A percentile compares a stretch with the other conserved stretches of the same genome.
Evolutionary conservation across 2,329 filamentous ascomycete genomes (phyloP).

Genomic region (Colletotrichum eleusines): DNA sequence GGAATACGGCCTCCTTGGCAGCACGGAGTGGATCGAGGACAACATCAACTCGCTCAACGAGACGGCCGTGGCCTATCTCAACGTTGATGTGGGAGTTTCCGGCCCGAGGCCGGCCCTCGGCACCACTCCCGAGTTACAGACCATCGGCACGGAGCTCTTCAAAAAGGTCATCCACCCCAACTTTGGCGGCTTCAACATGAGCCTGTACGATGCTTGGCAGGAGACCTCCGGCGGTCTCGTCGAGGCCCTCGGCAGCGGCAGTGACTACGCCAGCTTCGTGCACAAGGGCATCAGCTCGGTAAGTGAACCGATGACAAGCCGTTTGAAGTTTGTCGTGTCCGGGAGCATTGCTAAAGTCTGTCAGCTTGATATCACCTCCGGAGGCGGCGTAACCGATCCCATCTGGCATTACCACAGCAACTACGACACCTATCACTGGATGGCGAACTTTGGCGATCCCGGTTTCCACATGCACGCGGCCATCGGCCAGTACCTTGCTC

Average conservation of each 20-base stretch:
- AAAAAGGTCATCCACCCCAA: conserved; percentile 69
- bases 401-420: conserved; percentile 83
- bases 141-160: conserved; percentile 72
- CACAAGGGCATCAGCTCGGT: conserved; percentile 61
- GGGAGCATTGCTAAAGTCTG: too few species aligned
- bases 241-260: conserved; percentile 72
- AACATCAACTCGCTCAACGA: conserved; percentile 80
- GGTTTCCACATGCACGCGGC: conserved; percentile 71
- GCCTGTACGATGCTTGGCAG: conserved; percentile 57
- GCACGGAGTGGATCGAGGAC: conserved; percentile 90
- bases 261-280: conserved; percentile 76
- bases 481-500: conserved; percentile 61
- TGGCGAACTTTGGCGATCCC: conserved; percentile 81
- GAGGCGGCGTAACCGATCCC: conserved; percentile 57
- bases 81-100: conserved; percentile 77
- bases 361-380: conserved; percentile 70
- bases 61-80: conserved; percentile 81
- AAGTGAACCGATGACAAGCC: too few species aligned
- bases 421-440: conserved; percentile 88
- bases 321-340: too few species aligned
- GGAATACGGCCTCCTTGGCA: conserved; percentile 85
- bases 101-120: conserved; percentile 69
- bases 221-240: conserved; percentile 53
- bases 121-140: conserved; percentile 76
- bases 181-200: conserved; percentile 63